These are phyloP conservation scores for Metschnikowia shivogae DNA, from an alignment of 805 yeast genomes.

Conservation along the genomic window DNA sequence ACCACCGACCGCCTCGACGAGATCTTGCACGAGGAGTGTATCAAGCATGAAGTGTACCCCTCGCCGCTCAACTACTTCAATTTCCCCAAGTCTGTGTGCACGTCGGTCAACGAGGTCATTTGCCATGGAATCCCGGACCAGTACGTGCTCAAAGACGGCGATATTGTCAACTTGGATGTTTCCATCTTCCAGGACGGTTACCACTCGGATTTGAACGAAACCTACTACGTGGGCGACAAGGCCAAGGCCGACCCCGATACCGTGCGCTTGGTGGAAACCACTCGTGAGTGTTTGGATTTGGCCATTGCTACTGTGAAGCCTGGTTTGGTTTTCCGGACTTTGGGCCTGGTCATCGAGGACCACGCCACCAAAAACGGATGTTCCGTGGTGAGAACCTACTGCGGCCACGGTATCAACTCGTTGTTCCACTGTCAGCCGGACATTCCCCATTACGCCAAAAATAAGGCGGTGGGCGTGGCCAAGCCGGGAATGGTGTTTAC, in stretches of 20 bases:
- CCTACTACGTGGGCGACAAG: constrained; percentile 92
- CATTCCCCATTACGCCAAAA: constrained; percentile 90
- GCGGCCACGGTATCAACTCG: constrained; percentile 90
- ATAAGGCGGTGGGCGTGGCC: constrained; percentile 89
- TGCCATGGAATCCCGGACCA: constrained; percentile 98
- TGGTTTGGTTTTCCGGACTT: constrained; percentile 78
- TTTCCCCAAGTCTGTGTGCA: constrained; percentile 89
- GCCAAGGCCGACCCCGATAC: constrained; percentile 73
- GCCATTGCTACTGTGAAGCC: constrained; percentile 89
- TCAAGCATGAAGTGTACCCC: constrained; percentile 88
- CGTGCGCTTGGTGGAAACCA: constrained; percentile 82
- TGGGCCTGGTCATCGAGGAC: constrained; percentile 84
- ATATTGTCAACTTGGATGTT: constrained; percentile 87
- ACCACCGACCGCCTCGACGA: constrained; percentile 91
- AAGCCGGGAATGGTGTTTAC: constrained; percentile 97
- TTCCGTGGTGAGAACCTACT: constrained; percentile 83
- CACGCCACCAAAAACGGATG: constrained; percentile 76
- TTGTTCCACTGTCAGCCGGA: constrained; percentile 90
- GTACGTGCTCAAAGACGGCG: constrained; percentile 85
- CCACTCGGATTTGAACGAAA: constrained; percentile 94
- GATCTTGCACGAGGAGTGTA: constrained; percentile 81
- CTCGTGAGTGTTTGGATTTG: constrained; percentile 79
- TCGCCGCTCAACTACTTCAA: constrained; percentile 92
- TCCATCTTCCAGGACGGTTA: constrained; percentile 80
- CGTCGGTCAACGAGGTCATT: constrained; percentile 90